Conservation (phyloP, 805 yeast species). For the Metschnikowia borealis region DNA sequence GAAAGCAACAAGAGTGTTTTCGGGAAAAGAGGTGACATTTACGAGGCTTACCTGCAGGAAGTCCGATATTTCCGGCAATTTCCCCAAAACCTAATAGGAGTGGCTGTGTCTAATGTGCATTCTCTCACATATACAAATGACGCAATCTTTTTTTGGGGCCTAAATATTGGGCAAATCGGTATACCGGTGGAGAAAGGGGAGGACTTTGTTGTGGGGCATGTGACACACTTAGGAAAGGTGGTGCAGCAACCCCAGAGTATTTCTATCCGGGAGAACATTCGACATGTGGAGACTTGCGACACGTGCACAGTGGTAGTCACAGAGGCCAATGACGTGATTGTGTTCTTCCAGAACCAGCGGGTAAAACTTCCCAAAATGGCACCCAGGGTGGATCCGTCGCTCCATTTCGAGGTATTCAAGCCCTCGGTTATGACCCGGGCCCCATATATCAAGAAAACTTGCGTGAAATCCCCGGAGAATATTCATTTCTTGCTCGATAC, state of each 20-base stretch:
- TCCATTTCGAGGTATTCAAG: constrained; percentile 50
- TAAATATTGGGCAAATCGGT: constrained; percentile 62
- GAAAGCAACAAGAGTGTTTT: constrained; percentile 13
- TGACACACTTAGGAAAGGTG: neutral
- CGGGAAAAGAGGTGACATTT: constrained; percentile 24
- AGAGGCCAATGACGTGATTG: constrained; percentile 55
- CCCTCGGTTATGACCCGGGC: constrained; percentile 49
- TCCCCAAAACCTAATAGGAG: constrained; percentile 33
- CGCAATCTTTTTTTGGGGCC: constrained; percentile 67
- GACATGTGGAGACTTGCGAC: constrained; percentile 61
- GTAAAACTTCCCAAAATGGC: constrained; percentile 43
- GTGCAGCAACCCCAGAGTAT: constrained; percentile 14
- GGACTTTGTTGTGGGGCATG: neutral
- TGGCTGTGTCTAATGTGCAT: constrained; percentile 65
- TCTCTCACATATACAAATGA: constrained; percentile 54
- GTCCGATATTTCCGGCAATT: constrained; percentile 24
- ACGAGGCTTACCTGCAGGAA: constrained; percentile 36
- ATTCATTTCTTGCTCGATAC: constrained; percentile 51
- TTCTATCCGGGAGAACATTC: constrained; percentile 47
- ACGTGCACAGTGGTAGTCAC: constrained; percentile 64
- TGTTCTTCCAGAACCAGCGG: constrained; percentile 55
- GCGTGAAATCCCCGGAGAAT: constrained; percentile 35
- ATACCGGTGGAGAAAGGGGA: neutral
- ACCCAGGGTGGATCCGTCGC: constrained; percentile 33
- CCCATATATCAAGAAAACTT: constrained; percentile 28